phyloP scores from a whole-genome alignment of 306 rosid genomes.

The Cucumis sativus region Cucumber_9930_V3 NC_026660.2:21953001-21953500 shows the following conservation, averaged over 20 bases:
- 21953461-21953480: constrained; percentile 82
- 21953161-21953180: constrained; percentile 36
- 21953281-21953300: constrained; percentile 31
- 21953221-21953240: constrained; percentile 34
- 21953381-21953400: constrained; percentile 80
- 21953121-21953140: constrained; percentile 59
- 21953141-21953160: constrained; percentile 19
- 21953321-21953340: constrained; percentile 67
- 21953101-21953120: constrained; percentile 70
- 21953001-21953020: constrained; percentile 87
- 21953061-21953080: constrained; percentile 97
- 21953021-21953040: constrained; percentile 78
- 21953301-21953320: constrained; percentile 21
- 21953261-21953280: constrained; percentile 39
- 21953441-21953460: constrained; percentile 86
- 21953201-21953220: constrained; percentile 22
- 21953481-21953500: constrained; percentile 41
- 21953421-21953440: constrained; percentile 96
- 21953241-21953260: constrained; percentile 33
- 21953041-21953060: constrained; percentile 85
- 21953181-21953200: constrained; percentile 27
- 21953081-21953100: constrained; percentile 90
- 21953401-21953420: constrained; percentile 68
- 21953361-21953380: constrained; percentile 81
- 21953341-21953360: constrained; percentile 49